Evolutionary conservation across 164 flowering plant genomes (phyloP), one percentile per base, ranked within the genome.

Genomic region (Vitis rupestris): DNA sequence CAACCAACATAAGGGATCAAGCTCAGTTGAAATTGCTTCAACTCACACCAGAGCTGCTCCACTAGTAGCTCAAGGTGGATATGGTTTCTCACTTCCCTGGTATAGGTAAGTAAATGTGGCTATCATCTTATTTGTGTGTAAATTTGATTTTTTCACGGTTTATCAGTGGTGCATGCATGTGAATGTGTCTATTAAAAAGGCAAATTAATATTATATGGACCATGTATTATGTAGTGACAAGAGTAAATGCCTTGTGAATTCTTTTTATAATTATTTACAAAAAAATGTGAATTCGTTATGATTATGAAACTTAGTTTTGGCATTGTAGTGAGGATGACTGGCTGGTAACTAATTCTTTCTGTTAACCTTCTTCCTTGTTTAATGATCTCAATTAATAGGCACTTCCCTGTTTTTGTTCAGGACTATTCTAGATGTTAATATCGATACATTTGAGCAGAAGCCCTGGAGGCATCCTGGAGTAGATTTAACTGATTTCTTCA

Each of bases 391-490:
- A 37, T 37, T 37, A 37, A 37, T 37, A 37, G 4, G 44, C 44
- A 37, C 44, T 37, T 16, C 3, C 14, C 17, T 64, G n/a, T 10
- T 74, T 75, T 61, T 17, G 65, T 77, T 56, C 84, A 87, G 93
- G 82, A 81, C 81, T 48, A 85, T 85, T 66, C 61, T 86, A 8
- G 86, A 87, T 64, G 75, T 84, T 65, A 74, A 75, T 69, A 74
- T 84, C 73, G 83, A 86, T 63, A 16, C 73, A 37, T 79, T 87
- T 61, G 82, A 83, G 50, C 70, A 71, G 72, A 89, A 87, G 74
- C 85, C 86, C 19, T 86, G 94, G 91, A 84, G 85, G 76, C 49
- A 75, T 75, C 82, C 83, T 67, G 90, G 87, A 59, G 87, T 74
- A 10, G 86, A 86, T 78, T 73, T 81, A 27, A 80, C 90, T 23